phyloP scores from a whole-genome alignment of 208 protist genomes.

The Porcisia deanei region DNA sequence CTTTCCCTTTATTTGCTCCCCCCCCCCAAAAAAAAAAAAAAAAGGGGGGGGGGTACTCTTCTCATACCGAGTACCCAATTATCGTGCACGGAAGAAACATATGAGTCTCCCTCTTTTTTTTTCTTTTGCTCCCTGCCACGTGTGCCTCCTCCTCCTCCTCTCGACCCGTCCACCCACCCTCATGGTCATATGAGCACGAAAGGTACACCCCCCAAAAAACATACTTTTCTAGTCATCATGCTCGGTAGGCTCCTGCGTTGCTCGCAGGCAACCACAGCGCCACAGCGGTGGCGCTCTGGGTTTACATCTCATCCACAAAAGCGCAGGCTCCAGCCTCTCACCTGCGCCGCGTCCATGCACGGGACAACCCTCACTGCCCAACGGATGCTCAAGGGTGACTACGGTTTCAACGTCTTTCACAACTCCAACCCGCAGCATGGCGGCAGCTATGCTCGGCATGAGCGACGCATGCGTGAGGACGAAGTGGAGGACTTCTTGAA shows the following conservation, averaged over 20 bases:
- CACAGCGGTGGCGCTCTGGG: not conserved
- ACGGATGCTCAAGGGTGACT: constrained; percentile 55
- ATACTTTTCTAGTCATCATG: not conserved
- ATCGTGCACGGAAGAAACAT: not conserved
- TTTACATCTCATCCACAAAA: not conserved
- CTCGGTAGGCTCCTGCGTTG: not conserved
- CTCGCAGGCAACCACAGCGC: not conserved
- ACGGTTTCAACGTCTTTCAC: constrained; percentile 86
- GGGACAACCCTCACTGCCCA: not conserved
- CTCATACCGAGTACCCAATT: too few relatives aligned
- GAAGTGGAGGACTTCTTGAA: constrained; percentile 84
- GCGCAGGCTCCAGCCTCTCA: not conserved
- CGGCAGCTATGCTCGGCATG: constrained; percentile 77
- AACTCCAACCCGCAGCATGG: constrained; percentile 89
- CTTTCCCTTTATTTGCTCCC: too few relatives aligned
- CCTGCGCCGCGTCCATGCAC: not conserved
- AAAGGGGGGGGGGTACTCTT: too few relatives aligned
- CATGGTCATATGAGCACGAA: not conserved
- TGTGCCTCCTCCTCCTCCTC: not conserved
- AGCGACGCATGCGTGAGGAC: constrained; percentile 86
- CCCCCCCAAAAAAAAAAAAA: too few relatives aligned
- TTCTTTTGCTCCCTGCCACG: not conserved
- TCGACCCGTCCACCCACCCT: not conserved
- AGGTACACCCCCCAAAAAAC: not conserved
- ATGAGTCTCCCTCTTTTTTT: not conserved